Base-by-base conservation (phyloP, 2,329 filamentous ascomycete genomes). In the Phaeosphaeria sp. region DNA sequence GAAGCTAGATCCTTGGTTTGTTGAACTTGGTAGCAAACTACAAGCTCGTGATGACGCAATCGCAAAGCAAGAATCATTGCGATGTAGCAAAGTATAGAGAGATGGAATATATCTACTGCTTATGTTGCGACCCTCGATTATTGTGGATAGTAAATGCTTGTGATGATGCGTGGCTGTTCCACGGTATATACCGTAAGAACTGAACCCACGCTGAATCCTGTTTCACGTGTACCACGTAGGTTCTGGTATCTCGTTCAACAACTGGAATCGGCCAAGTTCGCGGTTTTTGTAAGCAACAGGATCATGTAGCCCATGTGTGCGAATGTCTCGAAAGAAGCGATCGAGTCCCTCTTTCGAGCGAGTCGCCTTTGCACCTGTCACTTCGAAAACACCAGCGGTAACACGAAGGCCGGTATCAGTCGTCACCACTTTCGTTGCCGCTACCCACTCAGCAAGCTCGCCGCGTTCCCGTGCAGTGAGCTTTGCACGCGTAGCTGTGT, bases 251-350 rank as follows among this genome's bases (percentile, higher is more conserved):
- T 89, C 85, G 15, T 79, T 81, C 49, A 89, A 65, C 53, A 90
- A 66, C 40, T 83, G 78, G 67, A 81, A 89, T 21, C 84, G 75
- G 0, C 87, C 87, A 51, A 89, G 65, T 73, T 90, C 87, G 2
- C 84, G 74, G 55, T 88, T 87, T 80, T 89, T 89, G 66, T 89
- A 89, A 22, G 87, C 84, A 25, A 90, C 86, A 0, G 87, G 87
- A 71, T 90, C 88, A 74, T 90, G 87, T 65, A 90, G 71, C 0
- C 83, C 85, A 74, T 90, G 88, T 4, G 87, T 89, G 5, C 88
- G 74, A n/a, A 89, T 77, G 66, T 90, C 87, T 46, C 87, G 80
- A 86, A 86, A 90, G 73, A 87, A 90, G 1, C 87, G 78, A 76
- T 89, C 88, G 56, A 90, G 74, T 0, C 86, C 86, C 1, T 87